Percentiles rank a stretch among this genome's conserved stretches.
Conservation (phyloP, 2,329 filamentous ascomycete species). For the Fusarium tricinctum region DNA sequence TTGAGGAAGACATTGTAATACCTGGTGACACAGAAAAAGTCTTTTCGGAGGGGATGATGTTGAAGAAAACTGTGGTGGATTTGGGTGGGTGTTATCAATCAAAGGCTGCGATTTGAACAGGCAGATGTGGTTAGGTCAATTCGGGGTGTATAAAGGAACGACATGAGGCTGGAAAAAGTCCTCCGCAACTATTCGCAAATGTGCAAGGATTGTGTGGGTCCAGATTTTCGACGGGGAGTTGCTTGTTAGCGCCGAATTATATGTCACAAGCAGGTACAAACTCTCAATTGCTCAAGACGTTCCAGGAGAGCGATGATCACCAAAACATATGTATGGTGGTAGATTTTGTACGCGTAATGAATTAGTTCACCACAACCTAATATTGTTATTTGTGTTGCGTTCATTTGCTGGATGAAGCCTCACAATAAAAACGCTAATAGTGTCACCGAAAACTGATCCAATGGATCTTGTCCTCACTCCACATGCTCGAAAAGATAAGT, state of each 20-base stretch:
- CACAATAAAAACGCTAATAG: no score
- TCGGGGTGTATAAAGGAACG: neutral
- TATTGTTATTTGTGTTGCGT: neutral
- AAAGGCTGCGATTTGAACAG: neutral
- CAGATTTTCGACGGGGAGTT: slow-evolving; percentile 26
- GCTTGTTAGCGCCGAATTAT: slow-evolving; percentile 36
- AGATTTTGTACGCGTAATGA: neutral
- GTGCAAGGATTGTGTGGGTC: slow-evolving; percentile 31
- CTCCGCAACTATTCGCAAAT: slow-evolving; percentile 33
- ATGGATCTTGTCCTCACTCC: no score
- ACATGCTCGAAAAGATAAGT: no score
- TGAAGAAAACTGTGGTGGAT: no score
- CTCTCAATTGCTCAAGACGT: slow-evolving; percentile 9
- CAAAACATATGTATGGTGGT: neutral
- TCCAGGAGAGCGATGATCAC: slow-evolving; percentile 12
- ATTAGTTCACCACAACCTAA: neutral
- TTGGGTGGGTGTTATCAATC: neutral
- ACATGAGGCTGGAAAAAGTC: slow-evolving; percentile 14
- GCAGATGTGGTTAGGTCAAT: neutral
- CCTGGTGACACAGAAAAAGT: neutral
- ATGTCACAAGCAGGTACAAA: slow-evolving; percentile 32
- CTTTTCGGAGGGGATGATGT: neutral
- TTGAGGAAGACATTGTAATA: slow-evolving; percentile 46
- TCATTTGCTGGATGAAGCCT: no score
- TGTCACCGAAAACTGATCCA: no score